phyloP scores from a whole-genome alignment of 371 early-diverging fungal species.

The Mortierella sp. region DNA sequence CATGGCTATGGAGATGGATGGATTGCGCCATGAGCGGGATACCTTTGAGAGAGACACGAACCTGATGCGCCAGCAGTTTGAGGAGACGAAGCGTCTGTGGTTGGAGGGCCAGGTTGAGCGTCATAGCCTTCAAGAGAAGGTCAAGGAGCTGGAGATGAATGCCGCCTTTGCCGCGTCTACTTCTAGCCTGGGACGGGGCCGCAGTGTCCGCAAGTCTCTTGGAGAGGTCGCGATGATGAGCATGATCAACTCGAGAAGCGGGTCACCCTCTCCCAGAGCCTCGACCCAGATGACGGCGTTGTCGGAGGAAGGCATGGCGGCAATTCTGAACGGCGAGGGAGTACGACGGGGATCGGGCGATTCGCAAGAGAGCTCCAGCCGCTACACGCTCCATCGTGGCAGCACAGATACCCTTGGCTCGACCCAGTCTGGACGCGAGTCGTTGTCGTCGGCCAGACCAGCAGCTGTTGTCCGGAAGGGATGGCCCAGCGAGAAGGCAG shows the following conservation, averaged over 20 bases:
- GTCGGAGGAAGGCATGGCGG: constrained; percentile 22
- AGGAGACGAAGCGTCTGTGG: constrained; percentile 18
- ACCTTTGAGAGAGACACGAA: constrained; percentile 27
- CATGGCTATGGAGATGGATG: constrained; percentile 50
- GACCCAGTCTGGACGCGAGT: constrained; percentile 44
- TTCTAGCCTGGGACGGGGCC: constrained; percentile 35
- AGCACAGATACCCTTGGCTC: constrained; percentile 43
- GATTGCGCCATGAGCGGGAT: constrained; percentile 47
- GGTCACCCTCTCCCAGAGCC: constrained; percentile 43
- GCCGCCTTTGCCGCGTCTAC: constrained; percentile 41
- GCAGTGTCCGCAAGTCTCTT: constrained; percentile 49
- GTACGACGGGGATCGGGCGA: constrained; percentile 26
- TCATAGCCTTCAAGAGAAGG: constrained; percentile 46
- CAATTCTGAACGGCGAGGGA: background rate
- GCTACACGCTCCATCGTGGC: constrained; percentile 23
- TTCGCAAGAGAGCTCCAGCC: constrained; percentile 15
- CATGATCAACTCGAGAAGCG: constrained; percentile 38
- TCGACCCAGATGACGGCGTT: constrained; percentile 40
- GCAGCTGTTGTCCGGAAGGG: constrained; percentile 53
- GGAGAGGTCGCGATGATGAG: constrained; percentile 40
- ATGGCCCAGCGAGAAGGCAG: constrained; percentile 58
- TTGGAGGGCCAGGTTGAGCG: constrained; percentile 35
- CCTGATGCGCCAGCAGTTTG: constrained; percentile 42
- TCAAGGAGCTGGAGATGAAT: constrained; percentile 57
- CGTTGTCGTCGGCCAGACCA: constrained; percentile 37